Base-by-base conservation (phyloP, 371 early-diverging fungal genomes). In the Mucor racemosus region DNA sequence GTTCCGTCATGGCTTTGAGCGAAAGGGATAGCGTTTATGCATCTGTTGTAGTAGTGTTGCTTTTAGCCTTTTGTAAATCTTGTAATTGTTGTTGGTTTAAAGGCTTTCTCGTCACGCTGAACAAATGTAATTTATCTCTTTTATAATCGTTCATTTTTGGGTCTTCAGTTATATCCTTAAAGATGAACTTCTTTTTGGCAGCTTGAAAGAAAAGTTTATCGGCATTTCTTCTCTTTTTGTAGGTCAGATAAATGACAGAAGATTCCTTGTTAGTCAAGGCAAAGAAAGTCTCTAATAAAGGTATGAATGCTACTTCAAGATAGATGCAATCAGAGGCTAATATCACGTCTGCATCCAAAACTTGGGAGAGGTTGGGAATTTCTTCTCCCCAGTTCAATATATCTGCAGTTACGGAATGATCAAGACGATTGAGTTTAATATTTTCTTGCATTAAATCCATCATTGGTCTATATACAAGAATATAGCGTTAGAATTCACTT, bases 251-350 rank as follows among this genome's bases (percentile, higher is more conserved):
- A 39, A 84, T 81, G 3, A 72, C 60, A 1, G 78, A 71, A 9
- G 48, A 14, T 13, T 78, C 60, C 15, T 78, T 71, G 26, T 60
- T 64, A 2, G 80, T 62, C 7, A 81, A 48, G 4, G 66, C 53
- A 3, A 75, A 36, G 9, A 84, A 62, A 3, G 84, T 76, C 34
- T 79, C 78, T 7, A 84, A 46, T 55, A 84, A 60, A 14, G 81
- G 79, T 50, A 77, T 69, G 61, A 81, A 84, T 1, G 81, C 78
- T 9, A 76, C 65, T 64, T 84, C 84, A 7, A 79, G 66, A 64
- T 84, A 84, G 31, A 84, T 77, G 60, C 84, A 84, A 56, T 84
- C 84, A 5, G 84, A 83, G 3, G 78, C 81, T n/a, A 84, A 64
- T 26, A 84, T 72, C 14, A 84, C 71, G 55, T 83, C 84, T 19